Evolutionary conservation across 2,329 filamentous ascomycete species (phyloP).

Genomic region (Graphilbum ipis-grandicollis): DNA sequence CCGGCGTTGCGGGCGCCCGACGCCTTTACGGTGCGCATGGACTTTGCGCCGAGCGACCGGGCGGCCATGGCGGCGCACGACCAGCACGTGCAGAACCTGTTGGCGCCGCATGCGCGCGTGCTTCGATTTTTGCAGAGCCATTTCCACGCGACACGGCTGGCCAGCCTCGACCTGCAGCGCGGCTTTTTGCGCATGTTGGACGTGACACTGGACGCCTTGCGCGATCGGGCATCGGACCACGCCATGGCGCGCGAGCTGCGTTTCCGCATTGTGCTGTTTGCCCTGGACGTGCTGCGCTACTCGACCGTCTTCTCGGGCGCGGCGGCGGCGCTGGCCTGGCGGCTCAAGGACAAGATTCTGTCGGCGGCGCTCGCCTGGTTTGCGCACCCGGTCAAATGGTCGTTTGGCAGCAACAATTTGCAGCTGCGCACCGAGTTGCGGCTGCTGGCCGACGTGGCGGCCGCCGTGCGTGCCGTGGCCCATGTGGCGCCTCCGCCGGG

Average conservation of each 20-base stretch:
- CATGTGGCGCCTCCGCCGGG: slow-evolving; percentile 37
- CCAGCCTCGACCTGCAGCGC: slow-evolving; percentile 63
- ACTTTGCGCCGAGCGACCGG: slow-evolving; percentile 84
- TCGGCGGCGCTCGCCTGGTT: slow-evolving; percentile 87
- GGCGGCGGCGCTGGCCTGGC: slow-evolving; percentile 41
- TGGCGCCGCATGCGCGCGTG: slow-evolving; percentile 72
- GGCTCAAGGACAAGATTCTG: slow-evolving; percentile 75
- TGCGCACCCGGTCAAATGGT: slow-evolving; percentile 57
- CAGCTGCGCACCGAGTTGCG: slow-evolving; percentile 88
- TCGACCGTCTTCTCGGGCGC: too few species aligned
- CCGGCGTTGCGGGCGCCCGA: slow-evolving; percentile 38
- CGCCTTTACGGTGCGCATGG: slow-evolving; percentile 79
- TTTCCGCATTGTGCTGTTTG: slow-evolving; percentile 74
- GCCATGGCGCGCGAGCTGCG: slow-evolving; percentile 84
- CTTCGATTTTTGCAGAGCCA: slow-evolving; percentile 86
- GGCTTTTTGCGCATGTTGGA: slow-evolving; percentile 70
- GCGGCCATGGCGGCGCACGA: slow-evolving; percentile 56
- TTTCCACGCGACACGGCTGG: slow-evolving; percentile 81
- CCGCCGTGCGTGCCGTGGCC: slow-evolving; percentile 45
- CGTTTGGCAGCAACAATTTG: slow-evolving; percentile 82
- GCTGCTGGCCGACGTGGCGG: slow-evolving; percentile 58
- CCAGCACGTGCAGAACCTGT: slow-evolving; percentile 61
- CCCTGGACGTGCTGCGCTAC: slow-evolving; percentile 57
- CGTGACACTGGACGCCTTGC: slow-evolving; percentile 59
- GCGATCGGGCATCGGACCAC: slow-evolving; percentile 47